phyloP scores from a whole-genome alignment of 805 yeast genomes.

The Kodamaea laetipori region DNA sequence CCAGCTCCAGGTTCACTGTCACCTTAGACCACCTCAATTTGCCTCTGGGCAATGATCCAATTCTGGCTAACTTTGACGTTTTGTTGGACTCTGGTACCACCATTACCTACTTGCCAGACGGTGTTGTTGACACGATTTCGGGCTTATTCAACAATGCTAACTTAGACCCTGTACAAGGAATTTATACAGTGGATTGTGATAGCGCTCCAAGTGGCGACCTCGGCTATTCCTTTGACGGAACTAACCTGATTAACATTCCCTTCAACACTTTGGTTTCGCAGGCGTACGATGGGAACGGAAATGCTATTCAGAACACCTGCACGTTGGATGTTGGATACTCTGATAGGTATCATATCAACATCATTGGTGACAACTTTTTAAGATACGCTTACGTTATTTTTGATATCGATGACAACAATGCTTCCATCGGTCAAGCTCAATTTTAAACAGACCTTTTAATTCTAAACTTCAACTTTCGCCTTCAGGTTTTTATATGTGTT shows the following conservation, averaged over 20 bases:
- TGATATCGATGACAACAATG: slow-evolving; percentile 26
- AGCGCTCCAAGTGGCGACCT: neutral
- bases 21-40: slow-evolving; percentile 7
- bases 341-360: slow-evolving; percentile 1
- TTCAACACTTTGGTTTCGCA: slow-evolving; percentile 1
- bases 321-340: neutral
- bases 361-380: slow-evolving; percentile 33
- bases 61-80: slow-evolving; percentile 5
- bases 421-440: slow-evolving; percentile 28
- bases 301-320: neutral
- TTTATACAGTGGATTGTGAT: slow-evolving; percentile 8
- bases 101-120: slow-evolving; percentile 10
- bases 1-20: slow-evolving; percentile 7
- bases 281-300: slow-evolving; percentile 8
- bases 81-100: slow-evolving; percentile 16
- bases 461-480: no score
- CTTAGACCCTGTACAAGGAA: neutral
- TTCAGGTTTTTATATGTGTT: neutral
- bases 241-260: slow-evolving; percentile 6
- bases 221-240: slow-evolving; percentile 9
- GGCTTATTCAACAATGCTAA: slow-evolving; percentile 4
- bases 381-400: slow-evolving; percentile 29
- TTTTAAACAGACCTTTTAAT: no score
- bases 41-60: neutral
- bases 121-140: slow-evolving; percentile 5